Evolutionary conservation across 2,329 filamentous ascomycete species (phyloP), one percentile per base, ranked within the genome.

Genomic region (Aspergillus niger): DNA sequence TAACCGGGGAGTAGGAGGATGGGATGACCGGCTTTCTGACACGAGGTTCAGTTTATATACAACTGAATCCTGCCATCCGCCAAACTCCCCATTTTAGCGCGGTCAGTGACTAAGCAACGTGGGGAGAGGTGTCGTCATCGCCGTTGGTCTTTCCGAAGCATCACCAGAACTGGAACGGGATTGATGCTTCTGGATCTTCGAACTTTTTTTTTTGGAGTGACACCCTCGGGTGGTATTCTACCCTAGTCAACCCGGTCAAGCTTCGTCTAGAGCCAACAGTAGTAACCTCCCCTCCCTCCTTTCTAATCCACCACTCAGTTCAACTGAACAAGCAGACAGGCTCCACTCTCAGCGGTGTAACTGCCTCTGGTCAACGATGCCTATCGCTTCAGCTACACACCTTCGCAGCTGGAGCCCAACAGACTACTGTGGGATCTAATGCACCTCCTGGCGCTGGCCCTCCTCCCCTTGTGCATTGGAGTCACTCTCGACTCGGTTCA

Each of bases 41-140:
- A 52, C 26, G 51, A 53, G 51, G 32, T 41, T 53, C 28, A 53
- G 32, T 36, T 36, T 53, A 53, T 53, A 53, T 32, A 41, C 32
- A 6, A 20, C 20, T 20, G 20, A 20, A 24, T 10, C 11, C 32
- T 13, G 32, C 32, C 32, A 36, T 36, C 32, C 11, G 11, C 32
- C 10, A 36, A 36, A 36, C 11, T 13, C 32, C 32, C 5, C 11
- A 36, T 36, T 36, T 32, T n/a, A 53, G 20, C 5, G 13, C 39
- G 30, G 39, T 8, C 51, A 6, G 32, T 53, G 51, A 53, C 51
- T 53, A 53, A 53, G 51, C 51, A 53, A 17, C 51, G 22, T 53
- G 51, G 51, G 32, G 20, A 13, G 11, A 41, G 6, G 24, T 41
- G 32, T 53, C 50, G 32, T 53, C 51, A 53, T 43, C 20, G n/a